A percentile compares a stretch with the other conserved stretches of the same genome.
Evolutionary conservation across 768 basidiomycete species (phyloP).

Genomic region (Hericium erinaceus): DNA sequence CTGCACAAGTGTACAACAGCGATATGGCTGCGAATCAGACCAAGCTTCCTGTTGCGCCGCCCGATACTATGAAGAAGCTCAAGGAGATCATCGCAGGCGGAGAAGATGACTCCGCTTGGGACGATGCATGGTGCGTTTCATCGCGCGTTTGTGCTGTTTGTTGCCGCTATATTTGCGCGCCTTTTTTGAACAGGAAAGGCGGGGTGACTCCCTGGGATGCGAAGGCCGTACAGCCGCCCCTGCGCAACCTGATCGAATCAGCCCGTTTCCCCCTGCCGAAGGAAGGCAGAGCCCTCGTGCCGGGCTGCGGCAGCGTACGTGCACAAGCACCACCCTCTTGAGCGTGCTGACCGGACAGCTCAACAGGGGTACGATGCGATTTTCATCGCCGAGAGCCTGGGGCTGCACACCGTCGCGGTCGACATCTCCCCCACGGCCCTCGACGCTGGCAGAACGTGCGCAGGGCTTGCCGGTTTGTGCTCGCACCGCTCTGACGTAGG

Average conservation of each 20-base stretch:
- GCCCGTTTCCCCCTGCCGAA: constrained; percentile 35
- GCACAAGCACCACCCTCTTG: not conserved
- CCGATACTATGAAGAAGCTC: not conserved
- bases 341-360: not conserved
- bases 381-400: constrained; percentile 40
- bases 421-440: constrained; percentile 53
- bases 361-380: constrained; percentile 52
- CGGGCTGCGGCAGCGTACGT: constrained; percentile 47
- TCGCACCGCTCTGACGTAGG: too few species aligned
- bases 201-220: constrained; percentile 57
- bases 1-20: too few species aligned
- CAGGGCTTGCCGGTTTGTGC: not conserved
- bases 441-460: constrained; percentile 32
- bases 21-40: too few species aligned
- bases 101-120: not conserved
- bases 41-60: too few species aligned
- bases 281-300: constrained; percentile 35
- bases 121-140: not conserved
- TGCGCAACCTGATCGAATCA: constrained; percentile 41
- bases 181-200: constrained; percentile 28
- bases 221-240: constrained; percentile 44
- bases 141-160: not conserved
- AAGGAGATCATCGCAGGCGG: not conserved
- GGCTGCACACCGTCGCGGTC: constrained; percentile 39
- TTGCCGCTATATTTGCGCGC: not conserved